These are phyloP conservation scores for Lepiota subincarnata DNA, from an alignment of 768 basidiomycete species.

Conservation along the genomic window DNA sequence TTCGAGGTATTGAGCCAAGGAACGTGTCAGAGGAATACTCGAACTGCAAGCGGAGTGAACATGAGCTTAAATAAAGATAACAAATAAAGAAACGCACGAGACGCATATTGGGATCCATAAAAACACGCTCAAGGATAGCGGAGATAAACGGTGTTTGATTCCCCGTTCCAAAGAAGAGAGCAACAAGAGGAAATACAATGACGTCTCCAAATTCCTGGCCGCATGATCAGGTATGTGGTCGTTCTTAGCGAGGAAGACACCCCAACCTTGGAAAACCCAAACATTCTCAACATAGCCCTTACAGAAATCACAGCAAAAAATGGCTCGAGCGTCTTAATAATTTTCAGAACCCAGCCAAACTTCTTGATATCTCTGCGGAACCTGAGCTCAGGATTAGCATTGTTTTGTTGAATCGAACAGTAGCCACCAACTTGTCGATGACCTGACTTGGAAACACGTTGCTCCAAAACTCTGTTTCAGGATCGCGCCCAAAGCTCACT, in stretches of 20 bases:
- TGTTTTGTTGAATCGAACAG: too few relatives aligned
- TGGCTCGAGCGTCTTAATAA: conserved; percentile 26
- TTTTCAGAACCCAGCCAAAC: conserved; percentile 25
- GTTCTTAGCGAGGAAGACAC: not conserved
- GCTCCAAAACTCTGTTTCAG: conserved; percentile 26
- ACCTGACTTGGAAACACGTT: conserved; percentile 28
- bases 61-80: not conserved
- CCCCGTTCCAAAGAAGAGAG: conserved; percentile 30
- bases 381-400: conserved; percentile 10
- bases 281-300: conserved; percentile 24
- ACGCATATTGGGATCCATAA: conserved; percentile 31
- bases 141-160: conserved; percentile 31
- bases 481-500: conserved; percentile 27
- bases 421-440: conserved; percentile 20
- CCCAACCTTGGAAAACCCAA: conserved; percentile 27
- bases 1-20: conserved; percentile 25
- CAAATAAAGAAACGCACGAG: conserved; percentile 15
- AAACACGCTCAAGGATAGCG: conserved; percentile 28
- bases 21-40: conserved; percentile 28
- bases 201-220: conserved; percentile 26
- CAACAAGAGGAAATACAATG: conserved; percentile 27
- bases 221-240: not conserved
- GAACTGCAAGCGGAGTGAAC: conserved; percentile 16
- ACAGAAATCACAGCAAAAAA: conserved; percentile 28
- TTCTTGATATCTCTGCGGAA: conserved; percentile 27